These are phyloP conservation scores for Kitagawia praeruptora DNA, from an alignment of 129 eudicot species.

Conservation along the genomic window DNA sequence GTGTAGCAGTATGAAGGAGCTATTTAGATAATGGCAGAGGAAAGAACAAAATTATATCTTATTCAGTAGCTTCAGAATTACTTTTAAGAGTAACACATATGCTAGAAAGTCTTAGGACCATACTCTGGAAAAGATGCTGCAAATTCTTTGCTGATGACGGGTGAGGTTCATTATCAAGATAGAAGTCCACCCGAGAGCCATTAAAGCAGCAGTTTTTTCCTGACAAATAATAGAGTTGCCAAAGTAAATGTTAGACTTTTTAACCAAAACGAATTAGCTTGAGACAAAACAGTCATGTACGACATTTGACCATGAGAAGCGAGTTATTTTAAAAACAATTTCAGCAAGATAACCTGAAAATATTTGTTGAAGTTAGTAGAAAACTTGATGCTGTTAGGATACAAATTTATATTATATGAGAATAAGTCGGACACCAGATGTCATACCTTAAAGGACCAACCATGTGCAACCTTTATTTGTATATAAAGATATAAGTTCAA, in stretches of 20 bases:
- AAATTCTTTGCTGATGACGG: constrained; percentile 82
- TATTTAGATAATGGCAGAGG: background rate
- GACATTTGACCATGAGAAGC: background rate
- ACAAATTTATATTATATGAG: too few relatives aligned
- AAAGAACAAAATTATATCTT: background rate
- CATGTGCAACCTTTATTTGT: too few relatives aligned
- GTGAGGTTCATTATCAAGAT: constrained; percentile 84
- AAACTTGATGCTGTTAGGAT: background rate
- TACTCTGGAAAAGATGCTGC: constrained; percentile 93
- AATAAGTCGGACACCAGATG: too few relatives aligned
- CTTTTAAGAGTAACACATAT: background rate
- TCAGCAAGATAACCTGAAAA: background rate
- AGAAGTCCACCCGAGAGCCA: constrained; percentile 63
- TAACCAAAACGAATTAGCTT: background rate
- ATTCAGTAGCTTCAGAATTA: background rate
- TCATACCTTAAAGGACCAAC: too few relatives aligned
- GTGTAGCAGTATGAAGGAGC: background rate
- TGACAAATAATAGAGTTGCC: constrained; percentile 23
- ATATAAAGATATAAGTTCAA: too few relatives aligned
- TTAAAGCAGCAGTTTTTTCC: constrained; percentile 91
- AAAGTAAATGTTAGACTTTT: background rate
- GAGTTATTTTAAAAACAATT: too few relatives aligned
- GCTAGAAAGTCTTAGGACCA: constrained; percentile 15
- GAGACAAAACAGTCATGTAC: background rate
- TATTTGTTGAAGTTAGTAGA: too few relatives aligned